These are phyloP conservation scores for Boletus edulis DNA, from an alignment of 768 basidiomycete species.

Conservation along the genomic window DNA sequence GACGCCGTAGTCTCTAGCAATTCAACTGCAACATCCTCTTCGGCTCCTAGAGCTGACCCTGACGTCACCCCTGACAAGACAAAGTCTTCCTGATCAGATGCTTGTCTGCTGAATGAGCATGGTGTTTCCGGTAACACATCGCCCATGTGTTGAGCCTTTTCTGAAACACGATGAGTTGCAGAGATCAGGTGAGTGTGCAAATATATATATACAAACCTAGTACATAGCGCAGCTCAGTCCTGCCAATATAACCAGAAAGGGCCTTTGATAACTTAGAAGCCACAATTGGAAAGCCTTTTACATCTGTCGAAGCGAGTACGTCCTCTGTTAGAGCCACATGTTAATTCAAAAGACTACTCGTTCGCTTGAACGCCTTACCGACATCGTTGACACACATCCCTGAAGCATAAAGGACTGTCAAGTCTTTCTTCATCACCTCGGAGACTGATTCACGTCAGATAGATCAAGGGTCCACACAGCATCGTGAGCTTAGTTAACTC, in stretches of 20 bases:
- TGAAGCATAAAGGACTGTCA: constrained; percentile 67
- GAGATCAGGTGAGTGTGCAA: neutral
- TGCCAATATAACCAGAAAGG: constrained; percentile 84
- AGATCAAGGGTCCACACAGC: constrained; percentile 1
- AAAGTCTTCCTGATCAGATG: constrained; percentile 52
- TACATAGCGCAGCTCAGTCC: constrained; percentile 82
- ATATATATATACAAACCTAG: constrained; percentile 53
- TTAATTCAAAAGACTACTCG: constrained; percentile 1
- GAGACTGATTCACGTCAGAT: constrained; percentile 53
- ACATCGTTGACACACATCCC: constrained; percentile 79
- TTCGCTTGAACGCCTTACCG: constrained; percentile 48
- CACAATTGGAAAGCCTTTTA: constrained; percentile 92
- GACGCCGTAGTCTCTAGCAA: constrained; percentile 60
- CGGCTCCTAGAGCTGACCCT: constrained; percentile 53
- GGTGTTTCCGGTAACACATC: constrained; percentile 60
- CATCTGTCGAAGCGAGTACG: constrained; percentile 65
- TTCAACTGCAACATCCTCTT: constrained; percentile 67
- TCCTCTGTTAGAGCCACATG: constrained; percentile 47
- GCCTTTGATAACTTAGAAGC: constrained; percentile 55
- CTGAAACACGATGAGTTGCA: constrained; percentile 37
- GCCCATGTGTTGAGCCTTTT: constrained; percentile 65
- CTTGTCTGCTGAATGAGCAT: constrained; percentile 62
- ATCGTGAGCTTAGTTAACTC: constrained; percentile 21
- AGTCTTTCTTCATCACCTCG: constrained; percentile 83
- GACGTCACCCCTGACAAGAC: constrained; percentile 41